Conservation (phyloP, 768 basidiomycete genomes). For the Russula earlei region DNA sequence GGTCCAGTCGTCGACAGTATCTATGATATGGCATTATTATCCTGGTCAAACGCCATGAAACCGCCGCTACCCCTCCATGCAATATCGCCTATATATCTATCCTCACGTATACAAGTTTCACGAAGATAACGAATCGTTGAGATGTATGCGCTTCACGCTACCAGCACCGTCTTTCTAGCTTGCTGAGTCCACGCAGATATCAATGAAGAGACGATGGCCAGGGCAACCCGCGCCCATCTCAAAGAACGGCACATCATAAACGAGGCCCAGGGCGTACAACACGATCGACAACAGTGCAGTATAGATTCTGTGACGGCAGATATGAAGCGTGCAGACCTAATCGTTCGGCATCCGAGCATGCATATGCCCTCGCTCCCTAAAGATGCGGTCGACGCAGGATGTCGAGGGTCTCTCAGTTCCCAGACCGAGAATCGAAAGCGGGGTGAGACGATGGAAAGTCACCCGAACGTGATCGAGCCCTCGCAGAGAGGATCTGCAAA, state of each 20-base stretch:
- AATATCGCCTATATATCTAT: slow-evolving; percentile 25
- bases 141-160: slow-evolving; percentile 18
- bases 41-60: slow-evolving; percentile 43
- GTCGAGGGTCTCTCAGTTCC: not conserved
- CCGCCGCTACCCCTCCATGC: slow-evolving; percentile 37
- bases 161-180: not conserved
- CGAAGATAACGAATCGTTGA: slow-evolving; percentile 25
- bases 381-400: not conserved
- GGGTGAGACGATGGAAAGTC: not conserved
- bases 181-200: not conserved
- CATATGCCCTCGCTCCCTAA: not conserved
- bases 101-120: slow-evolving; percentile 34
- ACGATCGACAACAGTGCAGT: not conserved
- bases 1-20: slow-evolving; percentile 61
- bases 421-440: not conserved
- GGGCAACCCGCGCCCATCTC: slow-evolving; percentile 2
- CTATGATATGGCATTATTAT: slow-evolving; percentile 59
- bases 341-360: not conserved
- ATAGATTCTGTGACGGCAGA: not conserved
- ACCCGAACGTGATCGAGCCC: not conserved
- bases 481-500: not conserved
- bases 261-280: not conserved
- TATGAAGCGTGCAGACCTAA: not conserved
- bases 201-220: not conserved
- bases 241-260: not conserved